Evolutionary conservation across 1,284 basidiomycete genomes (phyloP).

Genomic region (Boletellus sp.): DNA sequence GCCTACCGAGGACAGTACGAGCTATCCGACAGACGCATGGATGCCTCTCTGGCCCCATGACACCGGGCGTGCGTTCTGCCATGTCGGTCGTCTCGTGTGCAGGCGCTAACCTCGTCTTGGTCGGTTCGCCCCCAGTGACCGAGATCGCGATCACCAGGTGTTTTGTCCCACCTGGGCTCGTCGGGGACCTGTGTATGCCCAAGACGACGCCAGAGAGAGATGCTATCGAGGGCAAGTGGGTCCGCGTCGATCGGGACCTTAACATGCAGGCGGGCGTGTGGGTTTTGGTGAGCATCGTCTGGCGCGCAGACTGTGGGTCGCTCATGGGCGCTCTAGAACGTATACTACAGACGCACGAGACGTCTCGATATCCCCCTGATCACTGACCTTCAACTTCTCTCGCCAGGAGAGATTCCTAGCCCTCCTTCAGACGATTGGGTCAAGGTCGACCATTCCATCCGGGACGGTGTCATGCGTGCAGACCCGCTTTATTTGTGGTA

Average conservation of each 20-base stretch:
- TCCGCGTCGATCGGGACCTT: conserved; percentile 75
- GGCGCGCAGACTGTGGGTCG: conserved; percentile 7
- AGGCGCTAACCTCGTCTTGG: conserved; percentile 3
- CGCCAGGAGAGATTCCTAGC: conserved; percentile 46
- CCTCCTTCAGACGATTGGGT: conserved; percentile 49
- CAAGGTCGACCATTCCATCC: conserved; percentile 52
- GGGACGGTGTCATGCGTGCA: conserved; percentile 52
- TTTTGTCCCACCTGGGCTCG: conserved; percentile 57
- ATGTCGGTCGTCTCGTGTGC: neutral
- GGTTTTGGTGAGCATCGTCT: conserved; percentile 43
- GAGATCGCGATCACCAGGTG: conserved; percentile 77
- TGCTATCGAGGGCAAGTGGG: conserved; percentile 83
- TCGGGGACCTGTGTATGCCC: conserved; percentile 63
- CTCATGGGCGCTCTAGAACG: conserved; percentile 41
- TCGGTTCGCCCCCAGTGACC: conserved; percentile 65
- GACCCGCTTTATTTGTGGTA: conserved; percentile 73
- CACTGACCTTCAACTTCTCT: conserved; percentile 57
- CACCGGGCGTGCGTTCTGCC: conserved; percentile 64
- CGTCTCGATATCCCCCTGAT: conserved; percentile 72
- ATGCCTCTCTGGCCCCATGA: conserved; percentile 76
- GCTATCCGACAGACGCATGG: conserved; percentile 80
- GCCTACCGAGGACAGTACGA: conserved; percentile 43
- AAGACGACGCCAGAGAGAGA: conserved; percentile 68
- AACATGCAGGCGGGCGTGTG: conserved; percentile 65
- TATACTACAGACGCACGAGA: conserved; percentile 83